Evolutionary conservation across 805 yeast genomes (phyloP), one percentile per base, ranked within the genome.

Genomic region (Sugiyamaella qingdaonensis): DNA sequence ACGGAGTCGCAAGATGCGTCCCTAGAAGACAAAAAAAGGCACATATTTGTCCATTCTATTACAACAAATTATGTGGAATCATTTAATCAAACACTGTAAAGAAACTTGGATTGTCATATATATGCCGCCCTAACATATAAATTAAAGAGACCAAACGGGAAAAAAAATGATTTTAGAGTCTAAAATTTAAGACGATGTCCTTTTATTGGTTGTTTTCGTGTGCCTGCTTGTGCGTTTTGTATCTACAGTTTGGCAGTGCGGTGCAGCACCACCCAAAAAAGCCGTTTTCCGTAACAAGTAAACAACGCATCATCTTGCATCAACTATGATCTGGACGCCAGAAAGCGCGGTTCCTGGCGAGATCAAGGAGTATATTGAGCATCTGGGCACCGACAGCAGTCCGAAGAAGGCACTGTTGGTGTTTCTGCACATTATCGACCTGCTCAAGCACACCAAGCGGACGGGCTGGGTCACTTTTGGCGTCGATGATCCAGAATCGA

Each of bases 381-480:
- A 35, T 46, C 52, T 41, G 52, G 56, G 19, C 54, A 44, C 44
- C 13, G 33, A 29, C 34, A 45, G 31, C 37, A 41, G 55, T 48
- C 16, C 54, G 18, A 50, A 58, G 29, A 56, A 57, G 29, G 18
- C 11, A 43, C 47, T 67, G 52, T 63, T 73, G 48, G 78, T 80
- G 61, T 80, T 82, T 66, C 77, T 83, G 49, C 88, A 88, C 64
- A 79, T 89, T 32, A 79, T 88, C 0, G 78, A 85, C 49, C 75
- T 82, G 33, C 74, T 92, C 61, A 92, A 92, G 69, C 74, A 81
- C 3, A 92, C 88, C 64, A 82, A 78, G 60, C 78, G 99, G 66
- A 92, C 99, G 0, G 99, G 99, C 1, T 92, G 98, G 98, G 69
- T 92, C 18, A 92, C 89, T 65, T 81, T 80, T 63, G 78, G 80